Percentiles rank a stretch among this genome's conserved stretches.
These are phyloP conservation scores for Lachnellula willkommii DNA, from an alignment of 2,329 filamentous ascomycete species.

Conservation along the genomic window DNA sequence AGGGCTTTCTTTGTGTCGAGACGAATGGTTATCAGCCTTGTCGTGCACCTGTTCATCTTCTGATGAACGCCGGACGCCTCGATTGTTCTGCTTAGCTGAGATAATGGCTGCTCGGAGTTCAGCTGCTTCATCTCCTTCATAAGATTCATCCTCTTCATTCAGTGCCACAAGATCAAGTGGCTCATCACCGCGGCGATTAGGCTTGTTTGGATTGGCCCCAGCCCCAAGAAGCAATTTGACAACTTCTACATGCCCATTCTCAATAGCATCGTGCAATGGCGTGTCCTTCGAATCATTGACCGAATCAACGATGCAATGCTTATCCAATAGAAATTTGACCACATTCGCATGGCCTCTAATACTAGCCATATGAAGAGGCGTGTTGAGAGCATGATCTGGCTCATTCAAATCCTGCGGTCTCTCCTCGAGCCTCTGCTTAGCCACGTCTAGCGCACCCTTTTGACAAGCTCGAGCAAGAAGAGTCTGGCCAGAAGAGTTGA, in stretches of 20 bases:
- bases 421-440: constrained; percentile 64
- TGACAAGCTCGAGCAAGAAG: constrained; percentile 85
- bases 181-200: constrained; percentile 88
- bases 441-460: constrained; percentile 72
- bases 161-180: constrained; percentile 77
- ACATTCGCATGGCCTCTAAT: constrained; percentile 82
- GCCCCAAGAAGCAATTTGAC: constrained; percentile 78
- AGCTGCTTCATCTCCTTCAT: constrained; percentile 14
- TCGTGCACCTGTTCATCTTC: constrained; percentile 47
- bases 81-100: constrained; percentile 51
- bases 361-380: constrained; percentile 87
- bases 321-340: constrained; percentile 77
- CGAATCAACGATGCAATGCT: constrained; percentile 78
- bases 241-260: constrained; percentile 87
- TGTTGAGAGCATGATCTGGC: constrained; percentile 92
- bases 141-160: constrained; percentile 57
- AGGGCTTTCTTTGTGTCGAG: constrained; percentile 53
- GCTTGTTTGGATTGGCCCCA: constrained; percentile 84
- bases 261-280: constrained; percentile 89
- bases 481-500: constrained; percentile 90
- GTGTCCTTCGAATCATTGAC: constrained; percentile 81
- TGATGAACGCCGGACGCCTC: constrained; percentile 48
- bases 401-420: constrained; percentile 84
- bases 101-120: constrained; percentile 69
- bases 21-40: constrained; percentile 38